These are phyloP conservation scores for Microdochium nivale DNA, from an alignment of 2,329 filamentous ascomycete genomes.

Conservation along the genomic window DNA sequence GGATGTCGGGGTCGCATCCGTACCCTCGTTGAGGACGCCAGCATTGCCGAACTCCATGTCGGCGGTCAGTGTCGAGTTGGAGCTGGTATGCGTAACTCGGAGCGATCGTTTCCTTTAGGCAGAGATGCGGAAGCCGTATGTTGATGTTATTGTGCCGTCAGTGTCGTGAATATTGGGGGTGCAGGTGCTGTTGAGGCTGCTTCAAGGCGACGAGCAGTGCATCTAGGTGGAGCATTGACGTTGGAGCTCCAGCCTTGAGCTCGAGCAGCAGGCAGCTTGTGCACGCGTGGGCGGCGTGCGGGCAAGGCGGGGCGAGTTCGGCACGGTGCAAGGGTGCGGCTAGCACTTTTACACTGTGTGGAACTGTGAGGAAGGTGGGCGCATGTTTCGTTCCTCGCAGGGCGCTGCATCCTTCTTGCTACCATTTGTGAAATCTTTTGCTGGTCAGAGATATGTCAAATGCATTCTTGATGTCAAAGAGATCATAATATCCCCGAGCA, in stretches of 20 bases:
- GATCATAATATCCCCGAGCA: too few species aligned
- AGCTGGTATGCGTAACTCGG: constrained; percentile 3
- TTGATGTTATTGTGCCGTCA: background rate
- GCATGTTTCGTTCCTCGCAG: too few species aligned
- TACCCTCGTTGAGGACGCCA: constrained; percentile 57
- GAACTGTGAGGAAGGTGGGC: background rate
- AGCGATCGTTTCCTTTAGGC: background rate
- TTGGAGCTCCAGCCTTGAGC: constrained; percentile 6
- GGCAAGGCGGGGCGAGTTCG: background rate
- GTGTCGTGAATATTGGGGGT: background rate
- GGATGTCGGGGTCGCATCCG: constrained; percentile 9
- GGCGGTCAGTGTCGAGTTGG: background rate
- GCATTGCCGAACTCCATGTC: constrained; percentile 56
- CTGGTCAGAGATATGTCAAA: too few species aligned
- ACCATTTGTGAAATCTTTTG: too few species aligned
- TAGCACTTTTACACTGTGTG: background rate
- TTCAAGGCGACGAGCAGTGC: background rate
- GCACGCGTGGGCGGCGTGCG: background rate
- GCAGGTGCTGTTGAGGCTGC: background rate
- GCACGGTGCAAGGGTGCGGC: background rate
- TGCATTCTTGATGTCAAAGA: too few species aligned
- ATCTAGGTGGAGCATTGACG: constrained; percentile 7
- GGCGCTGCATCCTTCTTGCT: too few species aligned
- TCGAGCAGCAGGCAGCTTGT: constrained; percentile 1
- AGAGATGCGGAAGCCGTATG: background rate